Conservation (phyloP, 2,329 filamentous ascomycete species). For the Venturia nashicola region DNA sequence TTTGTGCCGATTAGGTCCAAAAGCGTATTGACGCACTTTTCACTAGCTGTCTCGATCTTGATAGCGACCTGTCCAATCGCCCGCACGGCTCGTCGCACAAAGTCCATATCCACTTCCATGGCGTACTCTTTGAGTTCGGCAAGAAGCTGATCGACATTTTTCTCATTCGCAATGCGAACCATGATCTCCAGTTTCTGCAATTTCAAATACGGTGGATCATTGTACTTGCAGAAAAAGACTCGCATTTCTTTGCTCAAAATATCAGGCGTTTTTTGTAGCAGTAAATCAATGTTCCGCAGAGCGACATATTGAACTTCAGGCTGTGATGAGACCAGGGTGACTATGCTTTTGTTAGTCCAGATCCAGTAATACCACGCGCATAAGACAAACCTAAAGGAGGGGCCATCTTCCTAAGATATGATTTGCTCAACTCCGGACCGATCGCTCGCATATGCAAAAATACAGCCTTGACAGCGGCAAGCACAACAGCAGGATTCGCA, state of each 20-base stretch:
- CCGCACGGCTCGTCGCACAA: slow-evolving; percentile 84
- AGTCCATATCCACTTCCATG: slow-evolving; percentile 98
- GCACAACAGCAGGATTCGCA: slow-evolving; percentile 90
- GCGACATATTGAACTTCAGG: slow-evolving; percentile 98
- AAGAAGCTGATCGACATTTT: slow-evolving; percentile 87
- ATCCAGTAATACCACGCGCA: neutral
- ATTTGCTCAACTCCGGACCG: slow-evolving; percentile 63
- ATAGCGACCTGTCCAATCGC: slow-evolving; percentile 97
- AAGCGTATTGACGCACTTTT: slow-evolving; percentile 89
- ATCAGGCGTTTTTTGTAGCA: slow-evolving; percentile 90
- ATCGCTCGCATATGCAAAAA: slow-evolving; percentile 91
- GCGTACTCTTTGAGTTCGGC: slow-evolving; percentile 96
- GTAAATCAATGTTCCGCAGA: slow-evolving; percentile 85
- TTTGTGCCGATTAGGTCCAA: slow-evolving; percentile 93
- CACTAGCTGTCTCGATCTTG: slow-evolving; percentile 90
- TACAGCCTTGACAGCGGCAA: slow-evolving; percentile 95
- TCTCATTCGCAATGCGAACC: slow-evolving; percentile 96
- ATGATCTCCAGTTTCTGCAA: slow-evolving; percentile 97
- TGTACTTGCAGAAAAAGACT: slow-evolving; percentile 99
- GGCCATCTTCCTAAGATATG: slow-evolving; percentile 97
- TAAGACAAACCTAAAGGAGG: slow-evolving; percentile 66
- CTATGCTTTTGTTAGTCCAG: slow-evolving; percentile 32
- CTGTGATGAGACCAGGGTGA: slow-evolving; percentile 87
- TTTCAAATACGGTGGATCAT: slow-evolving; percentile 95
- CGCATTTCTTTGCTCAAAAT: slow-evolving; percentile 95